phyloP scores from a whole-genome alignment of 2,329 filamentous ascomycete genomes.

The Pseudonectria foliicola region DNA sequence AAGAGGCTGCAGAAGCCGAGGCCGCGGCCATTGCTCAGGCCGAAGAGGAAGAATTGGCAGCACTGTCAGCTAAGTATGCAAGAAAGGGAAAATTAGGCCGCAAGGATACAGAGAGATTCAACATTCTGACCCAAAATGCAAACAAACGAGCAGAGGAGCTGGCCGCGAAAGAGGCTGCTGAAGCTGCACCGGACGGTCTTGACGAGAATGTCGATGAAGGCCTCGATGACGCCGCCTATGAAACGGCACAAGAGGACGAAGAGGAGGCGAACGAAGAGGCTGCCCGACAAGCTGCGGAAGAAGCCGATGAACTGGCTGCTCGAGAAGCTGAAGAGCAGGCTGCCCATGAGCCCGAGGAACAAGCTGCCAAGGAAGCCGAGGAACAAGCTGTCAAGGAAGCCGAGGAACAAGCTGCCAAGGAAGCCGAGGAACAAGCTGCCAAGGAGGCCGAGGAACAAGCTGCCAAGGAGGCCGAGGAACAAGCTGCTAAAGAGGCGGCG shows the following conservation, averaged over 20 bases:
- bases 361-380: too few relatives aligned
- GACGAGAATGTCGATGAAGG: conserved; percentile 16
- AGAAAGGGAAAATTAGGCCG: neutral
- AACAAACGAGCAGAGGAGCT: conserved; percentile 13
- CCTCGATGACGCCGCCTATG: conserved; percentile 14
- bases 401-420: too few relatives aligned
- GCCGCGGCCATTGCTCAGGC: conserved; percentile 3
- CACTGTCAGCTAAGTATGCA: conserved; percentile 32
- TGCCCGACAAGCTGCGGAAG: conserved; percentile 28
- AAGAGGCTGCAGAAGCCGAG: conserved; percentile 7
- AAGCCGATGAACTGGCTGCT: conserved; percentile 33
- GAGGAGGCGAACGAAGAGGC: conserved; percentile 13
- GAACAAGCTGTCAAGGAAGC: neutral
- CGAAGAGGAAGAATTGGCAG: conserved; percentile 23
- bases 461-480: conserved; percentile 8
- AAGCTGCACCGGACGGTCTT: neutral
- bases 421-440: conserved; percentile 19
- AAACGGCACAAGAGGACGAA: conserved; percentile 20
- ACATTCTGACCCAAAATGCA: conserved; percentile 4
- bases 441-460: conserved; percentile 11
- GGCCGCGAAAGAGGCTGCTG: conserved; percentile 17
- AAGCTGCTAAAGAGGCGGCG: conserved; percentile 4
- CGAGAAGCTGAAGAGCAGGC: too few relatives aligned
- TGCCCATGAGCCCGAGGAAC: conserved; percentile 25
- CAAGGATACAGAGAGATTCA: conserved; percentile 1